Evolutionary conservation across 345 rosid genomes (phyloP).

Genomic region (Eucalyptus sp.): DNA sequence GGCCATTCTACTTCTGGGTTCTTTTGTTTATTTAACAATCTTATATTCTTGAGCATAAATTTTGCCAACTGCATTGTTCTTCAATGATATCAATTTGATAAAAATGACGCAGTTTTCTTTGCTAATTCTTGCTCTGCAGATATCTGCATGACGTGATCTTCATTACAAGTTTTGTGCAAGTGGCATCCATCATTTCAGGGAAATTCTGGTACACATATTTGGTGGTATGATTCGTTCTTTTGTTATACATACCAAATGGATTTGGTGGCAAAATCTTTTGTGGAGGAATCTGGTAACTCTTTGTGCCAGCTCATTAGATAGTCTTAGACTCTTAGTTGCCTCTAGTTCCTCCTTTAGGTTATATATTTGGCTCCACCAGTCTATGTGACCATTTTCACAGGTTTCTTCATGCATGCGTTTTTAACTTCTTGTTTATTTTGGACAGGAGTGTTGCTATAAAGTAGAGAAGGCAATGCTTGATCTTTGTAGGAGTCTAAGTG

Average conservation of each 20-base stretch:
- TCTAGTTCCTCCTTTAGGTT: neutral
- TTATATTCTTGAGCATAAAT: neutral
- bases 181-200: conserved; percentile 65
- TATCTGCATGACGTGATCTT: conserved; percentile 74
- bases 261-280: neutral
- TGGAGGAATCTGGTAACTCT: neutral
- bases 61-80: neutral
- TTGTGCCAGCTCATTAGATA: neutral
- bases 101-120: neutral
- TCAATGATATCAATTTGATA: neutral
- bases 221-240: conserved; percentile 38
- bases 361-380: neutral
- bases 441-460: neutral
- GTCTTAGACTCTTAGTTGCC: neutral
- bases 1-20: neutral
- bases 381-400: neutral
- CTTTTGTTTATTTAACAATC: neutral
- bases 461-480: neutral
- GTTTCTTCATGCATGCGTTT: neutral
- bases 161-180: conserved; percentile 81
- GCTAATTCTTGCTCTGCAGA: conserved; percentile 21
- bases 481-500: neutral
- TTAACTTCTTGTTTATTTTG: neutral
- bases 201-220: conserved; percentile 81
- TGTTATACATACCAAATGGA: neutral